Conservation (phyloP, 768 basidiomycete species). For the Rickenella mellea region DNA sequence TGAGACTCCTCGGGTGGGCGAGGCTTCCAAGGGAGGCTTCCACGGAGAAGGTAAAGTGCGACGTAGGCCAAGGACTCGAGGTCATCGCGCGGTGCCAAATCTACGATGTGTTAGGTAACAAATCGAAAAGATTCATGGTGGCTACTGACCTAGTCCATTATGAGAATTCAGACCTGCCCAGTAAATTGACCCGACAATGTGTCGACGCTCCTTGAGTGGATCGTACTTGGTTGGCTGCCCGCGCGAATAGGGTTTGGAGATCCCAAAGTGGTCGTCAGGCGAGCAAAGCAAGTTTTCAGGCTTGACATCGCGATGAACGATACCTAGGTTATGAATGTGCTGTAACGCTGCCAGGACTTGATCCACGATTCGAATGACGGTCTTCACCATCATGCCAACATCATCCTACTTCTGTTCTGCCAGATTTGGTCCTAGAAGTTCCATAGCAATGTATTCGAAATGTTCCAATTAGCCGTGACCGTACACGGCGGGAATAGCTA, state of each 20-base stretch:
- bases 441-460: constrained; percentile 7
- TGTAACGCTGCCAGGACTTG: constrained; percentile 19
- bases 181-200: constrained; percentile 20
- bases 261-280: constrained; percentile 21
- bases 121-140: too few relatives aligned
- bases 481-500: constrained; percentile 1
- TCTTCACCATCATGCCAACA: constrained; percentile 12
- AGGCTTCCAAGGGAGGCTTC: constrained; percentile 2
- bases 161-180: constrained; percentile 26
- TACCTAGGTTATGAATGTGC: constrained; percentile 21
- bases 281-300: constrained; percentile 24
- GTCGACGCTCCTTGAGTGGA: constrained; percentile 16
- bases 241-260: constrained; percentile 13
- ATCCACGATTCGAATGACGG: constrained; percentile 16
- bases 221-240: constrained; percentile 14
- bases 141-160: constrained; percentile 19
- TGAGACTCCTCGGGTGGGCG: constrained; percentile 9
- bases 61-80: background rate
- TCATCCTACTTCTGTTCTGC: constrained; percentile 10
- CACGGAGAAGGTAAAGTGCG: background rate
- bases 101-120: too few relatives aligned
- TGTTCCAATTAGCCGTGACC: constrained; percentile 3
- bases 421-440: constrained; percentile 9
- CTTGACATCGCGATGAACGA: constrained; percentile 28
- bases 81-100: constrained; percentile 11